phyloP scores from a whole-genome alignment of 345 rosid species.

The thale cress (Arabidopsis thaliana) region DNA sequence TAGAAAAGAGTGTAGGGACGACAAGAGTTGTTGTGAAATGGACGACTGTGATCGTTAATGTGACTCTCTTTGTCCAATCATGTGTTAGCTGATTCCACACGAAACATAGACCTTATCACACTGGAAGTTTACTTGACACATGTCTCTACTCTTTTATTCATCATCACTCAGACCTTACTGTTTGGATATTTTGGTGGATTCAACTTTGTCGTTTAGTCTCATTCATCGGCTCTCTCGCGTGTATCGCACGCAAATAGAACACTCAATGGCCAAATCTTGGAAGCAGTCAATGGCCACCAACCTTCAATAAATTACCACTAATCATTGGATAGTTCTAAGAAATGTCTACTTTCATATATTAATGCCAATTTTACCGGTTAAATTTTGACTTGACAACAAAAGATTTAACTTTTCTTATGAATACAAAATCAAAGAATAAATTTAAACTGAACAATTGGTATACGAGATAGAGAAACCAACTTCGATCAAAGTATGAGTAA shows the following conservation, averaged over 20 bases:
- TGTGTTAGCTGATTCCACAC: conserved; percentile 46
- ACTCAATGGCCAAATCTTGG: neutral
- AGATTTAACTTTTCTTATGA: too few species aligned
- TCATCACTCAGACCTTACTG: conserved; percentile 44
- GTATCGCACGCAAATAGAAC: conserved; percentile 8
- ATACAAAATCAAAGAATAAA: too few species aligned
- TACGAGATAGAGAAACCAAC: neutral
- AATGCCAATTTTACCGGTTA: neutral
- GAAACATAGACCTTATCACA: conserved; percentile 42
- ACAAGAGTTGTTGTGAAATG: conserved; percentile 34
- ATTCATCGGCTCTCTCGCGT: conserved; percentile 32
- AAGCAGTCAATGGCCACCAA: neutral
- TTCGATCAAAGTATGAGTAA: neutral
- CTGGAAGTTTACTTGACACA: conserved; percentile 37
- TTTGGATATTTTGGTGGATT: conserved; percentile 37
- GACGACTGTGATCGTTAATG: conserved; percentile 35
- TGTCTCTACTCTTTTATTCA: conserved; percentile 25
- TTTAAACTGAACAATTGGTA: too few species aligned
- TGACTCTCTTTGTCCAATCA: conserved; percentile 33
- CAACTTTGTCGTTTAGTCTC: conserved; percentile 17
- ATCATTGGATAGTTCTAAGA: conserved; percentile 3
- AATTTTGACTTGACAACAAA: too few species aligned
- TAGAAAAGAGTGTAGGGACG: conserved; percentile 8
- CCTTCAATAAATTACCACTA: neutral
- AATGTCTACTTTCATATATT: neutral